A percentile compares a stretch with the other conserved stretches of the same genome.
These are phyloP conservation scores for Saccharomyces hybrid DNA, from an alignment of 1,139 yeast genomes.

Conservation along the genomic window DNA sequence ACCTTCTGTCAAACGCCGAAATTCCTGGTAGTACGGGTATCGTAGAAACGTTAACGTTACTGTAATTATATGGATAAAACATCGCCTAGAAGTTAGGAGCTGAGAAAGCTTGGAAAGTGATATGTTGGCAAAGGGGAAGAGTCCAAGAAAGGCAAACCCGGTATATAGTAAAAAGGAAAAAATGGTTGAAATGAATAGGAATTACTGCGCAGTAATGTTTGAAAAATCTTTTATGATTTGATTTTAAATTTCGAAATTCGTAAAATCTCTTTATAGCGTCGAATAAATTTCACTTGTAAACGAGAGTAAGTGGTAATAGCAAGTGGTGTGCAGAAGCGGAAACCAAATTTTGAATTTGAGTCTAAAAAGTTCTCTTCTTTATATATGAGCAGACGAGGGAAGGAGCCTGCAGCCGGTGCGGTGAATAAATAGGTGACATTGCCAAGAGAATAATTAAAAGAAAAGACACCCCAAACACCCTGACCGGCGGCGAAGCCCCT, in stretches of 20 bases:
- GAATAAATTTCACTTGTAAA: not conserved
- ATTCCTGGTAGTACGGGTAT: not conserved
- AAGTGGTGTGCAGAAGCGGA: too few species aligned
- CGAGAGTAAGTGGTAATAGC: not conserved
- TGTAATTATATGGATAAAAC: not conserved
- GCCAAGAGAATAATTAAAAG: not conserved
- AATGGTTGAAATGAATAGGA: not conserved
- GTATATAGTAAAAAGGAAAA: not conserved
- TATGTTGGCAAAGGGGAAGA: not conserved
- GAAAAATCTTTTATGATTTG: not conserved
- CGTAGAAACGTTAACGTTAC: not conserved
- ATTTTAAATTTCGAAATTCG: not conserved
- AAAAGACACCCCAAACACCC: constrained; percentile 1
- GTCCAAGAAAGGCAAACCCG: not conserved
- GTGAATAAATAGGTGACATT: not conserved
- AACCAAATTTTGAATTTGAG: not conserved
- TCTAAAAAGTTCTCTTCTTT: not conserved
- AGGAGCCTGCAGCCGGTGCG: not conserved
- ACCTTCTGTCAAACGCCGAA: not conserved
- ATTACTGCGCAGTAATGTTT: not conserved
- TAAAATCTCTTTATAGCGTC: not conserved
- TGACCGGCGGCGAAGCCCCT: constrained; percentile 1
- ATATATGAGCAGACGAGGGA: not conserved
- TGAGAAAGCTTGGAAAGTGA: not conserved
- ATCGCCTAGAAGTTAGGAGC: not conserved